Percentiles rank a stretch among this genome's conserved stretches.
Conservation (phyloP, 1,139 yeast genomes). For the Nadsonia commutata region DNA sequence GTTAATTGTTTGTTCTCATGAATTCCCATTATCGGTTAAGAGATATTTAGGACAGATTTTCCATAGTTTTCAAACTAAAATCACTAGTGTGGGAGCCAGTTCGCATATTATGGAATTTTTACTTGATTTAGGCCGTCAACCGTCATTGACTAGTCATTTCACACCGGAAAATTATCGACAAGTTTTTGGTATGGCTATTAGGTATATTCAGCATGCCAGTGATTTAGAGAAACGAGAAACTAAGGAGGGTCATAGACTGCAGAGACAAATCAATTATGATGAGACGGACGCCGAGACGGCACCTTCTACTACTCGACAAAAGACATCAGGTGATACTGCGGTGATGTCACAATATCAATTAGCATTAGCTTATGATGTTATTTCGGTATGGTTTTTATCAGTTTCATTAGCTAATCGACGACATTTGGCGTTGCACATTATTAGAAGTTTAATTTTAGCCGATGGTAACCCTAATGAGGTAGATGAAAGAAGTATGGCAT, state of each 20-base stretch:
- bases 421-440: constrained; percentile 45
- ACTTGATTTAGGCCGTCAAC: constrained; percentile 49
- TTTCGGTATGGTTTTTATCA: constrained; percentile 61
- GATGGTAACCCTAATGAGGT: constrained; percentile 26
- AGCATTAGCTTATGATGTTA: constrained; percentile 51
- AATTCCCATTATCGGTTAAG: constrained; percentile 59
- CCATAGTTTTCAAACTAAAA: constrained; percentile 55
- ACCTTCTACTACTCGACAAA: constrained; percentile 29
- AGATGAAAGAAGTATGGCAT: constrained; percentile 45
- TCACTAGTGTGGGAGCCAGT: constrained; percentile 54
- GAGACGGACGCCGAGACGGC: constrained; percentile 27
- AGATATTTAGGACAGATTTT: constrained; percentile 52
- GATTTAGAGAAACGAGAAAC: constrained; percentile 26
- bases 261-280: constrained; percentile 19
- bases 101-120: constrained; percentile 69
- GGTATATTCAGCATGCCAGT: constrained; percentile 57
- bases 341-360: constrained; percentile 44
- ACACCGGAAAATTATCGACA: constrained; percentile 65
- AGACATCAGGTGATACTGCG: constrained; percentile 7
- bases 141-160: constrained; percentile 54
- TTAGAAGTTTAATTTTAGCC: constrained; percentile 40
- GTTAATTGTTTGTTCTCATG: constrained; percentile 65
- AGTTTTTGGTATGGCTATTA: constrained; percentile 73
- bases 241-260: constrained; percentile 8
- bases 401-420: constrained; percentile 46